phyloP scores from a whole-genome alignment of 129 eudicot species.

The Pittosporum tobira region DNA sequence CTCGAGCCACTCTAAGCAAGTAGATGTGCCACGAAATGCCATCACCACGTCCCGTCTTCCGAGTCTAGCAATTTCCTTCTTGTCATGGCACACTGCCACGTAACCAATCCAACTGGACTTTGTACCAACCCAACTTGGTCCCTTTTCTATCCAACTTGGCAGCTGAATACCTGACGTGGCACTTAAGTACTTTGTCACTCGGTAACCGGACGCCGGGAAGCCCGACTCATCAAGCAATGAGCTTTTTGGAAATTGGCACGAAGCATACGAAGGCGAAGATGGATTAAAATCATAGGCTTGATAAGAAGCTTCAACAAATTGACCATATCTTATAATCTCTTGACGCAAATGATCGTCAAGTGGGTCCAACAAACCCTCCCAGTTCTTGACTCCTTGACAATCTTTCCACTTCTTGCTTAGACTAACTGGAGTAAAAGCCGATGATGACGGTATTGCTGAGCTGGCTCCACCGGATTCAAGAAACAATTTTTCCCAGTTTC shows the following conservation, averaged over 20 bases:
- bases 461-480: not conserved
- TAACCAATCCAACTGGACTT: conserved; percentile 81
- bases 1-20: conserved; percentile 81
- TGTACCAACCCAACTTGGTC: conserved; percentile 31
- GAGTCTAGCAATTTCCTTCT: conserved; percentile 45
- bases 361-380: conserved; percentile 88
- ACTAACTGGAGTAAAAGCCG: not conserved
- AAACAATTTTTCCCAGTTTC: conserved; percentile 19
- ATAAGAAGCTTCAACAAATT: conserved; percentile 71
- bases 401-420: conserved; percentile 54
- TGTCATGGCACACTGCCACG: conserved; percentile 67
- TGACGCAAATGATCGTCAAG: conserved; percentile 57
- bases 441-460: conserved; percentile 1
- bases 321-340: conserved; percentile 71
- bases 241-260: conserved; percentile 22
- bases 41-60: conserved; percentile 82
- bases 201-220: conserved; percentile 42
- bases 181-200: conserved; percentile 44
- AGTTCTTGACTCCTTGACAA: conserved; percentile 56
- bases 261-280: conserved; percentile 36
- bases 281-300: conserved; percentile 44
- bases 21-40: conserved; percentile 71
- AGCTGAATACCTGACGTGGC: conserved; percentile 67
- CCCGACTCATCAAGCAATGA: conserved; percentile 37
- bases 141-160: conserved; percentile 47